A percentile compares a stretch with the other conserved stretches of the same genome.
These are phyloP conservation scores for Pyrus bretschneideri DNA, from an alignment of 306 rosid genomes.

Conservation along the genomic window DNA sequence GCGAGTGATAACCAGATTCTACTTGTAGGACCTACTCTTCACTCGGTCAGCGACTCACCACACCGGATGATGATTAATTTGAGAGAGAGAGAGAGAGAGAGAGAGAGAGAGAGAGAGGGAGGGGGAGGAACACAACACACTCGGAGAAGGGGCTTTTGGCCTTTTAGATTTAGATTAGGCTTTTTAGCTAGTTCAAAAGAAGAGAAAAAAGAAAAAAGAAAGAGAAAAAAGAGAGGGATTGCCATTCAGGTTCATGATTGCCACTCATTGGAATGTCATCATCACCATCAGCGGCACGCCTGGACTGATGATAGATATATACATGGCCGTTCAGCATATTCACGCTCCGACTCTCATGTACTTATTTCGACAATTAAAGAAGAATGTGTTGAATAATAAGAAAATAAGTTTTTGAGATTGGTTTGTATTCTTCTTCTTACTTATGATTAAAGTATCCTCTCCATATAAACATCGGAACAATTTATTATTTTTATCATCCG, in stretches of 20 bases:
- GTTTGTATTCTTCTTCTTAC: too few relatives aligned
- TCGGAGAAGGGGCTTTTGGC: neutral
- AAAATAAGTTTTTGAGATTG: too few relatives aligned
- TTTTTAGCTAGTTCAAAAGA: neutral
- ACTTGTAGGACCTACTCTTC: neutral
- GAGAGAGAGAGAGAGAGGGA: too few relatives aligned
- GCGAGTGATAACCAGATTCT: neutral
- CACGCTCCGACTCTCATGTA: too few relatives aligned
- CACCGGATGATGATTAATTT: neutral
- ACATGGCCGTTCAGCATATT: too few relatives aligned
- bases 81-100: neutral
- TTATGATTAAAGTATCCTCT: too few relatives aligned
- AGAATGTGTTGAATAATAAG: too few relatives aligned
- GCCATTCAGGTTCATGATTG: conserved; percentile 43
- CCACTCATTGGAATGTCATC: conserved; percentile 36
- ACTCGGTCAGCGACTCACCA: neutral
- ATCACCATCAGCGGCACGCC: conserved; percentile 59
- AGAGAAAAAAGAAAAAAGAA: neutral
- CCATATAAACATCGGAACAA: too few relatives aligned
- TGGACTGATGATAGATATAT: neutral
- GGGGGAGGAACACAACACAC: neutral
- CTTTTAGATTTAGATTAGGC: neutral
- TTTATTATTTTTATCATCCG: too few relatives aligned
- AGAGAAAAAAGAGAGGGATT: neutral
- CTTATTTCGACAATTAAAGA: too few relatives aligned